Conservation (phyloP, 2,329 filamentous ascomycete species). For the Neoascochyta sp. region DNA sequence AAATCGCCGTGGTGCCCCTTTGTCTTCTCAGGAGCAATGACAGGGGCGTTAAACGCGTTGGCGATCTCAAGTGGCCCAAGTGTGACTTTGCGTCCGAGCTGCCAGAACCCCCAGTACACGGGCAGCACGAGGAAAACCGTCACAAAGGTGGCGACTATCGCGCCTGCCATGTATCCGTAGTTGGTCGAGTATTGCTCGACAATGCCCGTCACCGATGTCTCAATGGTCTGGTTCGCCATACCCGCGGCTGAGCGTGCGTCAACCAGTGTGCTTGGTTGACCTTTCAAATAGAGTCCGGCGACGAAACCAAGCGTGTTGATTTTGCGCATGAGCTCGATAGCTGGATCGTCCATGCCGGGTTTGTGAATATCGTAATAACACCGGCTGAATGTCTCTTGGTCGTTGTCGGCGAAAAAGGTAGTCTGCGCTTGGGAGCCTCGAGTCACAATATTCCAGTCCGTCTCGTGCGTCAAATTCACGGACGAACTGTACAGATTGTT, state of each 20-base stretch:
- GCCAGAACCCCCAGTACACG: conserved; percentile 38
- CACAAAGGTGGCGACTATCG: conserved; percentile 26
- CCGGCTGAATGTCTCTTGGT: conserved; percentile 6
- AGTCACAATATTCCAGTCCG: conserved; percentile 15
- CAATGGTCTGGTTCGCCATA: conserved; percentile 11
- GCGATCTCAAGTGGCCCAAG: conserved; percentile 37
- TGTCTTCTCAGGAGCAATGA: conserved; percentile 14
- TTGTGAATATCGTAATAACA: conserved; percentile 19
- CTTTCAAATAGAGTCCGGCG: conserved; percentile 13
- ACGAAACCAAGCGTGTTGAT: conserved; percentile 21
- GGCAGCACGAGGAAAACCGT: conserved; percentile 33
- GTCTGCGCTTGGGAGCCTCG: conserved; percentile 15
- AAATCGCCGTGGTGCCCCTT: conserved; percentile 20
- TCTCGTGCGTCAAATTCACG: conserved; percentile 11
- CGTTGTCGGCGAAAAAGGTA: conserved; percentile 15
- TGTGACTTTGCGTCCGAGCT: conserved; percentile 35
- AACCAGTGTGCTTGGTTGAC: conserved; percentile 7
- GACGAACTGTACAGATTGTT: conserved; percentile 19
- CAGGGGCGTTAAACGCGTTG: conserved; percentile 31
- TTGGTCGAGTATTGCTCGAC: conserved; percentile 28
- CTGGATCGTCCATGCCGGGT: conserved; percentile 14
- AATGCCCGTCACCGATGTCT: conserved; percentile 15
- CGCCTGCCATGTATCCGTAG: conserved; percentile 27
- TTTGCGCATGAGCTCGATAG: conserved; percentile 20
- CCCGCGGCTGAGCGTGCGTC: conserved; percentile 1